Percentiles rank a stretch among this genome's conserved stretches.
These are phyloP conservation scores for Talaromyces funiculosus DNA, from an alignment of 2,329 filamentous ascomycete genomes.

Conservation along the genomic window DNA sequence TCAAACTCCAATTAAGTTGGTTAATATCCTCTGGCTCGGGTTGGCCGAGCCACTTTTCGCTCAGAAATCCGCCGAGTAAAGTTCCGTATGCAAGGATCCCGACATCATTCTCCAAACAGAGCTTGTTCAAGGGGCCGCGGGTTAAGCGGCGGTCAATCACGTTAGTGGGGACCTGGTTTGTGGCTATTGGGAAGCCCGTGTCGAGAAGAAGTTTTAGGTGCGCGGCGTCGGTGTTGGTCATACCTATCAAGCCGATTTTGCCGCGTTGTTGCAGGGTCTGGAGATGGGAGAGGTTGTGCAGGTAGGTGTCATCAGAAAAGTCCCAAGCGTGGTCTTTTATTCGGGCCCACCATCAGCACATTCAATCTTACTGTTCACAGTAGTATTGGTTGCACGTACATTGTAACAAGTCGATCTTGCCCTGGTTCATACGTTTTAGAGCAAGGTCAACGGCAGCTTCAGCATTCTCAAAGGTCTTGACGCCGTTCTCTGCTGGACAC, in stretches of 20 bases:
- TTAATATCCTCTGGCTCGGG: neutral
- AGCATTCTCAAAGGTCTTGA: slow-evolving; percentile 1
- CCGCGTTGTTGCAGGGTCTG: neutral
- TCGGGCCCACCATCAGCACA: no score
- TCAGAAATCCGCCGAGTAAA: neutral
- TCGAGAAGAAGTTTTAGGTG: neutral
- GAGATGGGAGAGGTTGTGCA: neutral
- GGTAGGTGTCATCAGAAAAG: neutral
- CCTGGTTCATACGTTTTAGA: neutral
- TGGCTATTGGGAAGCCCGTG: slow-evolving; percentile 1
- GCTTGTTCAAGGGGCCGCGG: neutral
- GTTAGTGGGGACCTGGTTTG: neutral
- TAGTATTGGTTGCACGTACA: neutral
- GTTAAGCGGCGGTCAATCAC: neutral
- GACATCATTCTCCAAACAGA: neutral
- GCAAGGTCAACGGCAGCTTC: neutral
- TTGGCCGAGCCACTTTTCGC: neutral
- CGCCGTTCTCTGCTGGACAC: neutral
- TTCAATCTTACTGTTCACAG: no score
- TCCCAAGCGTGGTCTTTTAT: neutral
- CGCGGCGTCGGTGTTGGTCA: neutral
- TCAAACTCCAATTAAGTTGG: neutral
- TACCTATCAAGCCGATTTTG: neutral
- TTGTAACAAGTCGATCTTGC: neutral
- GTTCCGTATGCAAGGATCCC: neutral